Percentiles rank a stretch among this genome's conserved stretches.
Evolutionary conservation across 2,329 filamentous ascomycete species (phyloP).

Genomic region (Alternaria gaisen): DNA sequence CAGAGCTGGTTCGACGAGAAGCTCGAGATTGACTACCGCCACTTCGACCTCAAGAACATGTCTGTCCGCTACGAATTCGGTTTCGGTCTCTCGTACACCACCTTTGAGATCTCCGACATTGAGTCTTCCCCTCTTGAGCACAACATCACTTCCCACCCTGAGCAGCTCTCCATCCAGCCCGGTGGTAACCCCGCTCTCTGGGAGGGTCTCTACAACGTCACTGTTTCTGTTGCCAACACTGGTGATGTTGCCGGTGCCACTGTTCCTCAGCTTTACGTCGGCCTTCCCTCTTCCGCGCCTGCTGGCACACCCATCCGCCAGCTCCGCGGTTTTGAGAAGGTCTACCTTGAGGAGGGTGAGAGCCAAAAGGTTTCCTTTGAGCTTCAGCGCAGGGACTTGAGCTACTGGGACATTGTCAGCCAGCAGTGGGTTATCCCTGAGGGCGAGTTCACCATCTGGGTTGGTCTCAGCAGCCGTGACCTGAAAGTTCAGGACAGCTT

Average conservation of each 20-base stretch:
- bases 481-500: constrained; percentile 30
- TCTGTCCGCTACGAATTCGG: constrained; percentile 83
- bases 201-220: constrained; percentile 72
- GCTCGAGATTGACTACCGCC: constrained; percentile 80
- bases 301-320: constrained; percentile 61
- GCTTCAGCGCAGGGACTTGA: constrained; percentile 80
- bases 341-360: constrained; percentile 63
- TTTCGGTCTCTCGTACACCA: constrained; percentile 78
- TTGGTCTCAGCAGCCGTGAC: constrained; percentile 41
- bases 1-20: constrained; percentile 64
- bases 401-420: constrained; percentile 78
- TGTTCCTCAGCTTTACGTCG: constrained; percentile 67
- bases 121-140: constrained; percentile 61
- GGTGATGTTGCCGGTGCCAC: constrained; percentile 63
- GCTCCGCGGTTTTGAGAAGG: constrained; percentile 62
- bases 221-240: constrained; percentile 74
- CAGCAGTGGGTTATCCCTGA: constrained; percentile 80
- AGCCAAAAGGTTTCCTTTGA: constrained; percentile 71
- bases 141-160: constrained; percentile 68
- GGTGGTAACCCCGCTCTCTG: constrained; percentile 64
- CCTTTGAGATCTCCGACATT: constrained; percentile 75
- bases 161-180: constrained; percentile 53
- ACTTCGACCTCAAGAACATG: constrained; percentile 72
- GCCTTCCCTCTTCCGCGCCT: constrained; percentile 64
- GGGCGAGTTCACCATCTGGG: constrained; percentile 48